Evolutionary conservation across 768 basidiomycete species (phyloP), one percentile per base, ranked within the genome.

Genomic region (Dioszegia hungarica): DNA sequence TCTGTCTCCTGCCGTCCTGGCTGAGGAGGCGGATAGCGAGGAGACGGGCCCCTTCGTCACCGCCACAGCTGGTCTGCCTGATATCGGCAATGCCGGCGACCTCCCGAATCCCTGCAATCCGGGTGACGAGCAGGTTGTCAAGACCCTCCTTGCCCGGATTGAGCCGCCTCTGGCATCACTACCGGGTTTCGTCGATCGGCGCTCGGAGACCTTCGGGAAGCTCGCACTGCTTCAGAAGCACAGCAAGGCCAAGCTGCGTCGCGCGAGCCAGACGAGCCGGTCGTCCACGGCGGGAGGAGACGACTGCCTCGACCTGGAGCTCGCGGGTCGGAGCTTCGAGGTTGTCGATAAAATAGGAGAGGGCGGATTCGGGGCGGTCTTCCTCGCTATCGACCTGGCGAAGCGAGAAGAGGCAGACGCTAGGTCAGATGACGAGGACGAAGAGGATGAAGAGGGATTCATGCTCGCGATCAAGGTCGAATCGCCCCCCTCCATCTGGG

Each of bases 331-430:
- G 56, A 79, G 79, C 50, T 90, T 88, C 68, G 82, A 82, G 51
- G 84, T 97, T 3, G 78, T 81, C 2, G 87, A 87, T 60, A 99
- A 98, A 75, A 81, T 99, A 22, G 95, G 95, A 17, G 95, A 99
- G 77, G 95, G 95, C 5, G 90, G 93, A 0, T 99, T 94, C 66
- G 95, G 94, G 2, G 83, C 87, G 2, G 95, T 99, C n/a, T 99
- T 94, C 79, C 83, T 86, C 59, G 89, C 88, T 3, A 81, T 82
- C 54, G 75, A 77, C 53, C 44, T 72, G 12, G 64, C 60, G 70
- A 60, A 69, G 72, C 77, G 51, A 74, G 67, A 69, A 45, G 51
- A 46, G 33, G 54, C 60, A 44, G 72, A 72, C 38, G 58, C 11
- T 31, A 43, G 76, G 0, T 79, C 80, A 5, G 58, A 60, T 29